Conservation (phyloP, 164 flowering plant species). For the Hamamelis virginiana region DNA sequence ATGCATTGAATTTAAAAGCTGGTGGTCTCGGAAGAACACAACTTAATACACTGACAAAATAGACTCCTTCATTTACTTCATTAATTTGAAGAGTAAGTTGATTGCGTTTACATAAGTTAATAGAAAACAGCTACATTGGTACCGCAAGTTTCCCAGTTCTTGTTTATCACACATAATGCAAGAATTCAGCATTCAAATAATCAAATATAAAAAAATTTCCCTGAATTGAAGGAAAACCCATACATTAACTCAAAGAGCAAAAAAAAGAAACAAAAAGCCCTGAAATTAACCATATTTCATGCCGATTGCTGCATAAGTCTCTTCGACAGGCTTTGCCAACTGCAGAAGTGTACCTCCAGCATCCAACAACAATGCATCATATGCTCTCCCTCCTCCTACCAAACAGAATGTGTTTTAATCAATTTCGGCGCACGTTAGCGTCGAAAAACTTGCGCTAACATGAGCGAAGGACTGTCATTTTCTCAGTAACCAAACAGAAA, state of each 20-base stretch:
- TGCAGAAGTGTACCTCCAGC: slow-evolving; percentile 97
- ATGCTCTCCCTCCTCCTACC: slow-evolving; percentile 37
- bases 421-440: too few relatives aligned
- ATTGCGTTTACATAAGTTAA: not conserved
- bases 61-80: too few relatives aligned
- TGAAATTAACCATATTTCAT: slow-evolving; percentile 64
- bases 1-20: too few relatives aligned
- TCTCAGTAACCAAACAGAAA: not conserved
- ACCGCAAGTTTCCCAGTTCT: not conserved
- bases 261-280: not conserved
- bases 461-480: not conserved
- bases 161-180: not conserved
- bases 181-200: not conserved
- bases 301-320: slow-evolving; percentile 75
- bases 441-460: too few relatives aligned
- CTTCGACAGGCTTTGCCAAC: slow-evolving; percentile 73
- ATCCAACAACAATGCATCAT: slow-evolving; percentile 82
- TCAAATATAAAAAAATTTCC: too few relatives aligned
- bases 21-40: too few relatives aligned
- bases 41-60: too few relatives aligned
- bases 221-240: not conserved
- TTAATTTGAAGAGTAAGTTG: too few relatives aligned
- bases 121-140: not conserved
- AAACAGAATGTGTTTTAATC: not conserved
- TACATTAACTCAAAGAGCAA: too few relatives aligned